phyloP scores from a whole-genome alignment of 73 alveolate species.

The Paramecium pentaurelia region DNA sequence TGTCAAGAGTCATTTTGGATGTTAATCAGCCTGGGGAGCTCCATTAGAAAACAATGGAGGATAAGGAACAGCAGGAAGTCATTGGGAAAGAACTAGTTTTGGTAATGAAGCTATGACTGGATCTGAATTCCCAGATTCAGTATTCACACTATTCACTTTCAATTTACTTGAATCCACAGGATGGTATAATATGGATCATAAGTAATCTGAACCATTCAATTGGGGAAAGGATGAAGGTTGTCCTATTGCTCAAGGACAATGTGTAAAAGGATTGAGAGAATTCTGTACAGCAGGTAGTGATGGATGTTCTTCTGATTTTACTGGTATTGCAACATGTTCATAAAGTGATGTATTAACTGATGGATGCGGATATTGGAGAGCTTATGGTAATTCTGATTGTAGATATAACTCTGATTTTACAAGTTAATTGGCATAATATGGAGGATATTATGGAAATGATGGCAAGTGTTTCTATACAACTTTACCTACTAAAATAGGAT shows the following conservation, averaged over 20 bases:
- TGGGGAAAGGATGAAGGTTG: slow-evolving; percentile 57
- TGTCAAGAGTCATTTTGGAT: not conserved
- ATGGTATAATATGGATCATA: slow-evolving; percentile 8
- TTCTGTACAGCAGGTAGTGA: not conserved
- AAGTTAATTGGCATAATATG: not conserved
- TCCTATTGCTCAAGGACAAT: not conserved
- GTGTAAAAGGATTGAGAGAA: not conserved
- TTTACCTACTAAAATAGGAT: slow-evolving; percentile 1
- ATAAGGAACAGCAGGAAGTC: slow-evolving; percentile 58
- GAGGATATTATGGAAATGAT: slow-evolving; percentile 33
- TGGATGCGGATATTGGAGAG: slow-evolving; percentile 22
- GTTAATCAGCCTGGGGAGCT: slow-evolving; percentile 44
- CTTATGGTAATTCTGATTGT: slow-evolving; percentile 19
- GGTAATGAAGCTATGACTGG: slow-evolving; percentile 61
- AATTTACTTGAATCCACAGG: slow-evolving; percentile 44
- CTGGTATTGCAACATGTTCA: slow-evolving; percentile 33
- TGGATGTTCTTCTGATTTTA: slow-evolving; percentile 45
- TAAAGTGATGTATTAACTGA: slow-evolving; percentile 6
- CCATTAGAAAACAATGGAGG: slow-evolving; percentile 55
- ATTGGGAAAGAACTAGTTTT: slow-evolving; percentile 56
- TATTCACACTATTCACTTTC: slow-evolving; percentile 33
- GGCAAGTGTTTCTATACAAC: slow-evolving; percentile 23
- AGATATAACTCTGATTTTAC: slow-evolving; percentile 6
- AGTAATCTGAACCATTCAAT: slow-evolving; percentile 31
- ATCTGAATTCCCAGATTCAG: slow-evolving; percentile 42